phyloP scores from a whole-genome alignment of 352 stramenopile genomes.

The Globisporangium radiosum region DNA sequence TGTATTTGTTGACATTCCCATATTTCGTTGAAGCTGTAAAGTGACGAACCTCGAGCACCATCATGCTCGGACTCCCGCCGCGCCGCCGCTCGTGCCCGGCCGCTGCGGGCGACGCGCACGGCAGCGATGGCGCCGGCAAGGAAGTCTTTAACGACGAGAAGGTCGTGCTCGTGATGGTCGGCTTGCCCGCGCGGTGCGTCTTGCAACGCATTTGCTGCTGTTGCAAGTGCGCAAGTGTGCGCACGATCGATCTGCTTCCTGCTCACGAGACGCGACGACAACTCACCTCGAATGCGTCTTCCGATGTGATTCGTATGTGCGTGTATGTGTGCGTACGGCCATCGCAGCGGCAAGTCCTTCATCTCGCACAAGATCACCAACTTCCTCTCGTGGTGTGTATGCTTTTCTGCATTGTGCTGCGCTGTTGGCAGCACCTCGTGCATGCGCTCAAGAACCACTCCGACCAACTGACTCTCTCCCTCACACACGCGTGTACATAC shows the following conservation, averaged over 20 bases:
- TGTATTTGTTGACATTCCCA: too few species aligned
- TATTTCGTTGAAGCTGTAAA: background rate
- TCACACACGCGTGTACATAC: background rate
- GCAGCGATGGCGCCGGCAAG: slow-evolving; percentile 7
- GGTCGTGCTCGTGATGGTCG: slow-evolving; percentile 89
- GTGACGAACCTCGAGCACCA: too few species aligned
- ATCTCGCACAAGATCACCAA: slow-evolving; percentile 82
- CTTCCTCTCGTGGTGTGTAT: slow-evolving; percentile 29
- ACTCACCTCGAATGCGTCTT: background rate
- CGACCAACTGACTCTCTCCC: background rate
- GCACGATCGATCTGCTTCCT: background rate
- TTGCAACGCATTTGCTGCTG: too few species aligned
- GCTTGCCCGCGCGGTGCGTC: slow-evolving; percentile 63
- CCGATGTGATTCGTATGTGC: background rate
- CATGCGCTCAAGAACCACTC: background rate
- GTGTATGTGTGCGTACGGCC: background rate
- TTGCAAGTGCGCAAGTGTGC: background rate
- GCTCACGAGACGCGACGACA: background rate
- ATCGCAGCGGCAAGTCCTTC: slow-evolving; percentile 79
- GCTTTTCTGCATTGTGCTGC: background rate
- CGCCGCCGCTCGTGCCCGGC: slow-evolving; percentile 2
- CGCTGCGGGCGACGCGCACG: too few species aligned
- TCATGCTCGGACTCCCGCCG: background rate
- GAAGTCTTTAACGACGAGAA: slow-evolving; percentile 74
- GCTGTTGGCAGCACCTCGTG: background rate